Conservation (phyloP, 805 yeast genomes). For the Candida takata region DNA sequence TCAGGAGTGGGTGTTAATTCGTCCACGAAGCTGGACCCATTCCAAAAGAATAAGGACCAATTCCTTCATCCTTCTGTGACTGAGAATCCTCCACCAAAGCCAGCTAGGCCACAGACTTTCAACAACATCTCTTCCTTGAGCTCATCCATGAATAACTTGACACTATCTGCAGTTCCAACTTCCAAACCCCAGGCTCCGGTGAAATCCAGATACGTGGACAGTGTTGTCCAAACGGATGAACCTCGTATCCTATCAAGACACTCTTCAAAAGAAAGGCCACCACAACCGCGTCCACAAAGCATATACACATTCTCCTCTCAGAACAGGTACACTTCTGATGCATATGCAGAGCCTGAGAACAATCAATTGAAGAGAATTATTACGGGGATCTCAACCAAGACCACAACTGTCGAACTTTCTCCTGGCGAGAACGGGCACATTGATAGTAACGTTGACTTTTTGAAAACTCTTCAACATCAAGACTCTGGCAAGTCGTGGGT, state of each 20-base stretch:
- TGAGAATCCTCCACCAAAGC: constrained; percentile 14
- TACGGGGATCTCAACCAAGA: constrained; percentile 18
- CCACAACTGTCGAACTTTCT: constrained; percentile 16
- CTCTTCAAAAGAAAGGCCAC: constrained; percentile 1
- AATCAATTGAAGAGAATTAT: constrained; percentile 23
- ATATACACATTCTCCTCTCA: constrained; percentile 21
- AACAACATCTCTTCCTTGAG: constrained; percentile 8
- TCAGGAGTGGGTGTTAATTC: neutral
- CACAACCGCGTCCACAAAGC: constrained; percentile 26
- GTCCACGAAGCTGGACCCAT: constrained; percentile 6
- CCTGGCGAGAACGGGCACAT: constrained; percentile 21
- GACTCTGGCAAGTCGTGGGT: constrained; percentile 29
- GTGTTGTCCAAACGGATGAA: constrained; percentile 22
- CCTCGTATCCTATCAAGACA: constrained; percentile 2
- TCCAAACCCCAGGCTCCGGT: constrained; percentile 10
- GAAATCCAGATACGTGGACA: constrained; percentile 22
- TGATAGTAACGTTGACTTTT: constrained; percentile 32
- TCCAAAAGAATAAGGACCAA: constrained; percentile 4
- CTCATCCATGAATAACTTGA: constrained; percentile 19
- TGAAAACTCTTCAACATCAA: constrained; percentile 30
- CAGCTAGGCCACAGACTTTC: constrained; percentile 15
- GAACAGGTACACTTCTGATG: constrained; percentile 7
- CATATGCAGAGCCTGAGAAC: constrained; percentile 3
- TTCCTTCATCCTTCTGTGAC: constrained; percentile 1
- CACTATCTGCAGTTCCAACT: constrained; percentile 4